These are phyloP conservation scores for Danielia reshetovae DNA, from an alignment of 805 yeast species.

Conservation along the genomic window DNA sequence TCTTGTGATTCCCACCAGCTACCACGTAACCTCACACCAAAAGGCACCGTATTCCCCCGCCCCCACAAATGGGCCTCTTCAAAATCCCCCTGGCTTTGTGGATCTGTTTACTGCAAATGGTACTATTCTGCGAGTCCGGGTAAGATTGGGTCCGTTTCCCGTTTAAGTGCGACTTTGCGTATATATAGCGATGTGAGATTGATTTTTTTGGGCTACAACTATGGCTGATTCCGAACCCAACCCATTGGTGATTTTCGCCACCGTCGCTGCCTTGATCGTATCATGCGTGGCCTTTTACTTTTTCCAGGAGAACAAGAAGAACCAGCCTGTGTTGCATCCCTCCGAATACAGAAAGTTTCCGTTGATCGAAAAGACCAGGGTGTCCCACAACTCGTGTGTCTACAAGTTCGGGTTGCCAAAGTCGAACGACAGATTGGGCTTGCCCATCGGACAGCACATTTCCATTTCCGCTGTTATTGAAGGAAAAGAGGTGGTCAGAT, in stretches of 20 bases:
- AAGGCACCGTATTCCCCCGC: no score
- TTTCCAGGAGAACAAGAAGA: constrained; percentile 31
- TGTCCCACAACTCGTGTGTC: constrained; percentile 77
- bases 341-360: constrained; percentile 76
- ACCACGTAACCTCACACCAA: no score
- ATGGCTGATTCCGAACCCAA: constrained; percentile 34
- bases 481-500: constrained; percentile 78
- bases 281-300: constrained; percentile 32
- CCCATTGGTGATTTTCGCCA: constrained; percentile 37
- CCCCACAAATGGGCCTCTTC: no score
- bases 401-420: constrained; percentile 82
- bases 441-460: constrained; percentile 94
- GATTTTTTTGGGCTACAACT: not conserved
- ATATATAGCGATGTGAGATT: not conserved
- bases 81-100: no score
- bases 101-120: no score
- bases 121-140: constrained; percentile 3
- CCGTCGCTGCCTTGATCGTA: constrained; percentile 35
- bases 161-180: not conserved
- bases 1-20: no score
- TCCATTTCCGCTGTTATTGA: constrained; percentile 70
- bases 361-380: constrained; percentile 66
- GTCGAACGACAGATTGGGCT: constrained; percentile 69
- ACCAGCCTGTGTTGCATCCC: constrained; percentile 54
- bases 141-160: not conserved